phyloP scores from a whole-genome alignment of 2,329 filamentous ascomycete genomes.

The Zymoseptoria crescenta region DNA sequence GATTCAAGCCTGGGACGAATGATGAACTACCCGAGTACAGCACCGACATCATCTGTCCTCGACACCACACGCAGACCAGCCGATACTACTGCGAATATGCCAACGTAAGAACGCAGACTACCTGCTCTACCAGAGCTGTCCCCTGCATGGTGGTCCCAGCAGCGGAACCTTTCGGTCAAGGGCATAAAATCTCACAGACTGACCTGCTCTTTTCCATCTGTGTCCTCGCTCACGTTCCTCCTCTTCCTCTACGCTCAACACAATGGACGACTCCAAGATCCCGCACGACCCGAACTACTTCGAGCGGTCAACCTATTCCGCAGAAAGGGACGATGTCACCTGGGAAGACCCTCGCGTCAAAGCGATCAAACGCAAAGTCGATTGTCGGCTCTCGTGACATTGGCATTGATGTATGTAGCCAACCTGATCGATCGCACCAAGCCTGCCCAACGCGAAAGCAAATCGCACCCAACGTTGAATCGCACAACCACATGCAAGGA shows the following conservation, averaged over 20 bases:
- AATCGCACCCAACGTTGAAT: neutral
- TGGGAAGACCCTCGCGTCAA: conserved; percentile 8
- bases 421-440: conserved; percentile 8
- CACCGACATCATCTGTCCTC: neutral
- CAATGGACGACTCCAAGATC: neutral
- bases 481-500: neutral
- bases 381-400: conserved; percentile 2
- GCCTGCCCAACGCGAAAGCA: conserved; percentile 6
- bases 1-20: neutral
- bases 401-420: conserved; percentile 7
- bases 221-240: neutral
- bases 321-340: neutral
- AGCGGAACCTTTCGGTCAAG: neutral
- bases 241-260: neutral
- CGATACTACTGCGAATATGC: neutral
- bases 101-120: neutral
- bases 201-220: neutral
- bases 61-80: neutral
- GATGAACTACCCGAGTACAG: neutral
- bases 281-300: neutral
- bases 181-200: neutral
- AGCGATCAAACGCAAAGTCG: conserved; percentile 6
- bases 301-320: neutral
- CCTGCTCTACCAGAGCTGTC: neutral
- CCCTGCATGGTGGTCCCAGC: neutral